phyloP scores from a whole-genome alignment of 345 rosid species.

The Reutealis trisperma region DNA sequence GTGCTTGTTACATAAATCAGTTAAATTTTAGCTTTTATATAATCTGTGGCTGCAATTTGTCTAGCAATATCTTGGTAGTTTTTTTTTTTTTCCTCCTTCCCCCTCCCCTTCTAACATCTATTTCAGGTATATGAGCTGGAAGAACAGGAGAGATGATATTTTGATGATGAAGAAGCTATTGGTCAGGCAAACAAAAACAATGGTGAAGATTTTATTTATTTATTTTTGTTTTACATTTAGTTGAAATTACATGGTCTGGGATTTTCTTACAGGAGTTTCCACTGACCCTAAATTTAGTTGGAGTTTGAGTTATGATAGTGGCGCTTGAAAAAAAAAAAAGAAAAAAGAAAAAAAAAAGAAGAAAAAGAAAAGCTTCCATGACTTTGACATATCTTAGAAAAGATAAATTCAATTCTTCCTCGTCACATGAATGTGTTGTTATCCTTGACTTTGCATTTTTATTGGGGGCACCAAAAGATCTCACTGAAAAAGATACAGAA shows the following conservation, averaged over 20 bases:
- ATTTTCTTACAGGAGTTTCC: constrained; percentile 17
- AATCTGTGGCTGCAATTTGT: constrained; percentile 11
- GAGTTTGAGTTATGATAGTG: not conserved
- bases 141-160: constrained; percentile 10
- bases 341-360: too few species aligned
- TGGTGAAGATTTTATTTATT: not conserved
- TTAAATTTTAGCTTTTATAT: constrained; percentile 27
- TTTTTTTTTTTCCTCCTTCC: not conserved
- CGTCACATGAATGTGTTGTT: constrained; percentile 7
- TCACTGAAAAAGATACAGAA: constrained; percentile 27
- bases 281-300: not conserved
- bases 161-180: not conserved
- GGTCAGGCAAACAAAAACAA: too few species aligned
- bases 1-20: constrained; percentile 32
- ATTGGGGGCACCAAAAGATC: constrained; percentile 29
- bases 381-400: not conserved
- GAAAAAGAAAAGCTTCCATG: not conserved
- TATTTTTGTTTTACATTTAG: not conserved
- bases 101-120: not conserved
- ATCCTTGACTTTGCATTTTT: constrained; percentile 3
- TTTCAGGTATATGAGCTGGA: constrained; percentile 19
- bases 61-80: not conserved
- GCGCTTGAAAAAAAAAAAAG: too few species aligned
- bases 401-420: not conserved
- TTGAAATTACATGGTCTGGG: not conserved